Base-by-base conservation (phyloP, 371 early-diverging fungal genomes). In the Apophysomyces trapeziformis region DNA sequence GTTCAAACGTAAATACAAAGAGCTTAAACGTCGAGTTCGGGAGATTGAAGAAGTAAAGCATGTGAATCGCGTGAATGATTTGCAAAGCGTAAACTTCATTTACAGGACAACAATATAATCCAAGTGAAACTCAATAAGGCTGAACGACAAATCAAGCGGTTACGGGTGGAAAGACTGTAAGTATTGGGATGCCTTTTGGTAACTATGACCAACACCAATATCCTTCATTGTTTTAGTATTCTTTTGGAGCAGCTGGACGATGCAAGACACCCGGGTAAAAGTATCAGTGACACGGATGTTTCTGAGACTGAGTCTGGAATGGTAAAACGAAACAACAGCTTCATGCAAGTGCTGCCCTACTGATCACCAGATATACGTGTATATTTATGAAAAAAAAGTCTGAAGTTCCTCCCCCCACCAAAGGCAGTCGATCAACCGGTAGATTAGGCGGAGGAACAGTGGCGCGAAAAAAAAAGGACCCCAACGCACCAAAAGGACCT, bases 401-500 rank as follows among this genome's bases (percentile, higher is more conserved):
- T 26, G 70, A 71, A 39, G 32, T 57, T 1, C 56, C 56, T 26
- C 37, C 57, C 3, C 54, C 64, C 26, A 68, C 69, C 12, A 75
- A 70, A 66, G 69, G 67, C 38, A 67, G 66, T 45, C 26, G 58
- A 21, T n/a, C 54, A 7, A 32, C 54, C 7, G 21, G 21, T 11
- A 50, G 21, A 50, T 21, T 50, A 26, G 38, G 58, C 26, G 61
- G 66, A 26, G 57, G 62, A 14, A 38, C 67, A 18, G 39, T 65
- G 43, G 64, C 65, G 41, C 71, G 72, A 37, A 78, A 75, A 60
- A 78, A 79, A 46, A 77, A 73, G 44, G 88, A 88, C 67, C 88
- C 88, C 5, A 85, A 85, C 64, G 89, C 89, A 38, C 89, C 89
- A 12, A 84, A 82, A 67, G 75, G 87, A 26, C 86, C 87, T 12